phyloP scores from a whole-genome alignment of 352 stramenopile species.

The Globisporangium carolinianum region DNA sequence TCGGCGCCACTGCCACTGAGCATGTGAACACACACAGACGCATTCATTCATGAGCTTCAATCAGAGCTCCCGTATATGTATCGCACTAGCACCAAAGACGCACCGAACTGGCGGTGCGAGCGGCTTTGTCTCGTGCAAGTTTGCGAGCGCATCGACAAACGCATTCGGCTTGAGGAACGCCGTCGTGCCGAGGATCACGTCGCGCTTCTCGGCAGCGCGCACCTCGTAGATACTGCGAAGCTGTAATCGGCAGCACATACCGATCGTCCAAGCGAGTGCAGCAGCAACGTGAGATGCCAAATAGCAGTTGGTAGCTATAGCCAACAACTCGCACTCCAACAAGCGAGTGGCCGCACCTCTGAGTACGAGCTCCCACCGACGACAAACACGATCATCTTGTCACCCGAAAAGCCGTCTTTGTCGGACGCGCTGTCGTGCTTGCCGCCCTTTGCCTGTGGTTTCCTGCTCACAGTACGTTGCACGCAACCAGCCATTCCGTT shows the following conservation, averaged over 20 bases:
- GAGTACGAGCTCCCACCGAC: slow-evolving; percentile 91
- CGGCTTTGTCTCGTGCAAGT: slow-evolving; percentile 51
- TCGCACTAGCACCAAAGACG: background rate
- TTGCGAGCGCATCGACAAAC: slow-evolving; percentile 53
- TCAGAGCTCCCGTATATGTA: no score
- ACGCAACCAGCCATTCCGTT: background rate
- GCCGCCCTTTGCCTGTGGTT: slow-evolving; percentile 16
- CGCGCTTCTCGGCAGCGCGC: slow-evolving; percentile 53
- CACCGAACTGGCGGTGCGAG: slow-evolving; percentile 11
- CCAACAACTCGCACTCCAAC: no score
- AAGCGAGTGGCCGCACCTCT: slow-evolving; percentile 57
- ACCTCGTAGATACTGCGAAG: slow-evolving; percentile 79
- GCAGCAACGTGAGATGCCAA: no score
- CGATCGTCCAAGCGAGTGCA: no score
- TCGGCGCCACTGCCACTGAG: slow-evolving; percentile 35
- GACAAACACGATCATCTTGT: slow-evolving; percentile 95
- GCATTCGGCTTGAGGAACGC: slow-evolving; percentile 51
- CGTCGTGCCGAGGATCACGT: slow-evolving; percentile 67
- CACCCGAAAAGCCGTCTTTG: slow-evolving; percentile 53
- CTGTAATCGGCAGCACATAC: slow-evolving; percentile 14
- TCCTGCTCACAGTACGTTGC: slow-evolving; percentile 18
- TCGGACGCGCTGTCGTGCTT: slow-evolving; percentile 27
- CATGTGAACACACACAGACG: background rate
- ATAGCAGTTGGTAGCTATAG: no score
- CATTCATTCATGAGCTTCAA: background rate